Conservation (phyloP, 352 stramenopile species). For the Globisporangium alternatum region DNA sequence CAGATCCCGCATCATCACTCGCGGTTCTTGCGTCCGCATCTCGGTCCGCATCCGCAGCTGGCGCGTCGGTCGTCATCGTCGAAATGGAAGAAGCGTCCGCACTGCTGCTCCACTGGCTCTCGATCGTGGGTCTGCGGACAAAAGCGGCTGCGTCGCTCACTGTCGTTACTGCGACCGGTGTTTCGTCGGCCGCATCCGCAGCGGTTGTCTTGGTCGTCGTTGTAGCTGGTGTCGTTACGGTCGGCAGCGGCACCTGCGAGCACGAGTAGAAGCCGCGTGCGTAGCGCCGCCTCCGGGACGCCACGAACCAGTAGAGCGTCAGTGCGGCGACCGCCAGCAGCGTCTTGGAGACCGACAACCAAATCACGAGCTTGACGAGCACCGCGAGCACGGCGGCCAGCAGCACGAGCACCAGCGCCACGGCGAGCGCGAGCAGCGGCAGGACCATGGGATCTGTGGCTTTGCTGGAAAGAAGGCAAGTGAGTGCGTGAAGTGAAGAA, state of each 20-base stretch:
- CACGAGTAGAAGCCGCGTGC: constrained; percentile 58
- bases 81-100: background rate
- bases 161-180: background rate
- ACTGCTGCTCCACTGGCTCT: background rate
- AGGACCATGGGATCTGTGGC: constrained; percentile 22
- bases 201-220: background rate
- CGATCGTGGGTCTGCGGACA: background rate
- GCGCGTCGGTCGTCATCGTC: background rate
- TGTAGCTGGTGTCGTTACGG: background rate
- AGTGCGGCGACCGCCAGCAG: constrained; percentile 14
- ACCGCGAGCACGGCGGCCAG: constrained; percentile 18
- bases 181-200: background rate
- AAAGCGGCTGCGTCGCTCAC: background rate
- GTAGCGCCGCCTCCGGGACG: constrained; percentile 21
- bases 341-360: constrained; percentile 25
- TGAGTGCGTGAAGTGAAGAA: background rate
- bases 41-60: constrained; percentile 1
- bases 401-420: constrained; percentile 24
- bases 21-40: background rate
- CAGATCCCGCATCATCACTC: background rate
- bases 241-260: constrained; percentile 18
- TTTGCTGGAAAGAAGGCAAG: constrained; percentile 2
- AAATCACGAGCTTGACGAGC: constrained; percentile 32
- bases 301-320: constrained; percentile 22
- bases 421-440: constrained; percentile 19